Percentiles rank a stretch among this genome's conserved stretches.
phyloP scores from a whole-genome alignment of 305 asterid genomes.

The Solanum hybrid region DNA sequence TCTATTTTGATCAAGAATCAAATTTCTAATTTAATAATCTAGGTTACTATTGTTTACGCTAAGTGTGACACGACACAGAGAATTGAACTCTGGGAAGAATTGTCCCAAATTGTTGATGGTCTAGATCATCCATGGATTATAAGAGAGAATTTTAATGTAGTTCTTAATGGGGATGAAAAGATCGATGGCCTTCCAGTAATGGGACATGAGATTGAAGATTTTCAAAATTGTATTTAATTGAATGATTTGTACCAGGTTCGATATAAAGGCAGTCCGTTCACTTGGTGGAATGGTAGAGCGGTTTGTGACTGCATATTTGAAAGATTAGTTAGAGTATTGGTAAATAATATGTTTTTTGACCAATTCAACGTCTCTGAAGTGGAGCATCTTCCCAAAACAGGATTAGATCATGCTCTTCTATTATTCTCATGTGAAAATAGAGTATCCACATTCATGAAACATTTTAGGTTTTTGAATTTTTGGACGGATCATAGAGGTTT shows the following conservation, averaged over 20 bases:
- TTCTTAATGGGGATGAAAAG: background rate
- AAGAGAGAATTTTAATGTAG: background rate
- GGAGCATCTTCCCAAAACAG: background rate
- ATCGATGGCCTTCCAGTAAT: background rate
- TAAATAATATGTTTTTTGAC: background rate
- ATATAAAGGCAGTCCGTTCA: background rate
- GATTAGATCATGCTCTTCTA: background rate
- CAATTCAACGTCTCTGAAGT: background rate
- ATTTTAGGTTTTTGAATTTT: background rate
- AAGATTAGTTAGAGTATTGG: background rate
- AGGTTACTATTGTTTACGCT: too few species aligned
- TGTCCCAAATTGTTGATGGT: background rate
- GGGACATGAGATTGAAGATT: background rate
- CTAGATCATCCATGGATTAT: background rate
- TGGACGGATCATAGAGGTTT: background rate
- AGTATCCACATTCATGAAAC: background rate
- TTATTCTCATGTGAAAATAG: background rate
- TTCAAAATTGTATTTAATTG: background rate
- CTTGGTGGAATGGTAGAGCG: background rate
- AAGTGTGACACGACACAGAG: background rate
- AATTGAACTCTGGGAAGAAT: background rate
- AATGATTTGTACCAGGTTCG: background rate
- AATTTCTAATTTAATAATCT: background rate
- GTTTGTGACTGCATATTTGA: background rate
- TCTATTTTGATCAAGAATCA: background rate